Percentiles rank a stretch among this genome's conserved stretches.
Conservation (phyloP, 139 green algal species). For the Chlamydomonas schloesseri region DNA sequence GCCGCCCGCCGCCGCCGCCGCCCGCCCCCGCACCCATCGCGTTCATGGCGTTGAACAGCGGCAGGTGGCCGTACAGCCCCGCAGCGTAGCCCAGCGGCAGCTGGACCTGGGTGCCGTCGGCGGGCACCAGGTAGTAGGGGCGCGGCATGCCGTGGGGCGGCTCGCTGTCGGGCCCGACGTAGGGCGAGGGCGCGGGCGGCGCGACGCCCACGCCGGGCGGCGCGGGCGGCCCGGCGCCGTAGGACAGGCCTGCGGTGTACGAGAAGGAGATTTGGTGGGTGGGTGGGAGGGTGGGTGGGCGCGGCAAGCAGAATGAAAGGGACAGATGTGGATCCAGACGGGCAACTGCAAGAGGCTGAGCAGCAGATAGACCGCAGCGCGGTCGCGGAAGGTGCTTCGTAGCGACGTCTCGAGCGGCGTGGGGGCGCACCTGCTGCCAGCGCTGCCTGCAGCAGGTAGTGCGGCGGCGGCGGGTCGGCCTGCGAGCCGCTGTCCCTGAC, state of each 20-base stretch:
- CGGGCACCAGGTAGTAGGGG: constrained; percentile 37
- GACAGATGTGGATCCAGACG: no score
- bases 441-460: constrained; percentile 32
- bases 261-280: no score
- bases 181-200: not conserved
- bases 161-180: not conserved
- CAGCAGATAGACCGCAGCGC: no score
- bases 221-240: not conserved
- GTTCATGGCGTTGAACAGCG: no score
- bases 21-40: no score
- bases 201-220: not conserved
- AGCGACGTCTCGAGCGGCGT: no score
- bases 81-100: no score
- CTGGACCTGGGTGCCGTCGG: not conserved
- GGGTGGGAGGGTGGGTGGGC: no score
- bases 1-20: not conserved
- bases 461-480: constrained; percentile 27
- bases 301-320: no score
- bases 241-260: constrained; percentile 9
- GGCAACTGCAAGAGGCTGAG: no score
- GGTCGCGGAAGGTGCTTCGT: no score
- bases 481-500: constrained; percentile 17
- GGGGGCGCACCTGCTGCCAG: constrained; percentile 20
- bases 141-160: not conserved
- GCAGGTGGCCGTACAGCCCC: no score